A percentile compares a stretch with the other conserved stretches of the same genome.
Conservation (phyloP, 352 stramenopile genomes). For the Globisporangium alternatum region DNA sequence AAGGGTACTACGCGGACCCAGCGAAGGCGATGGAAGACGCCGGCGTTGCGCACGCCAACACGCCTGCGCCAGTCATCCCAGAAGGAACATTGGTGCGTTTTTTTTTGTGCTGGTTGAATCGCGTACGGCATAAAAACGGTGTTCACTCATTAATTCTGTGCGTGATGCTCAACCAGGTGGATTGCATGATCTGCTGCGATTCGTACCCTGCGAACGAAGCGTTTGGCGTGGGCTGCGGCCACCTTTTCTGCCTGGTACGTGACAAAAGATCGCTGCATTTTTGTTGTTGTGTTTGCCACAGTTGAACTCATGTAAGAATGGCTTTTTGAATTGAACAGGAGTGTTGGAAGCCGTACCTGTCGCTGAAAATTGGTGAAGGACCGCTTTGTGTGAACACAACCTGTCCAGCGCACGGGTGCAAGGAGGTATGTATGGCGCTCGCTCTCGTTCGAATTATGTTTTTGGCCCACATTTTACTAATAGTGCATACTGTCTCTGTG, state of each 20-base stretch:
- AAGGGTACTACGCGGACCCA: constrained; percentile 80
- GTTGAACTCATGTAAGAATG: background rate
- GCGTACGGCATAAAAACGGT: background rate
- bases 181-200: constrained; percentile 95
- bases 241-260: constrained; percentile 94
- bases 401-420: constrained; percentile 95
- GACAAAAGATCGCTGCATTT: constrained; percentile 19
- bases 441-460: background rate
- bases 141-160: background rate
- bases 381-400: constrained; percentile 92
- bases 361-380: constrained; percentile 90
- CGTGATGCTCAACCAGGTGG: constrained; percentile 31
- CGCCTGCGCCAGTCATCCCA: constrained; percentile 30
- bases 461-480: background rate
- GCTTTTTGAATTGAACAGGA: constrained; percentile 29
- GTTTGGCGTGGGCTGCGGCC: constrained; percentile 95
- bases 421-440: constrained; percentile 61
- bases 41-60: constrained; percentile 57
- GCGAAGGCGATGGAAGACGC: constrained; percentile 48
- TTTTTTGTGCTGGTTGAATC: background rate
- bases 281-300: background rate
- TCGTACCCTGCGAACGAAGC: constrained; percentile 68
- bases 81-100: constrained; percentile 38
- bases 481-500: background rate
- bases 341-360: constrained; percentile 85